Conservation (phyloP, 345 rosid species). For the Nasturtium officinale region DNA sequence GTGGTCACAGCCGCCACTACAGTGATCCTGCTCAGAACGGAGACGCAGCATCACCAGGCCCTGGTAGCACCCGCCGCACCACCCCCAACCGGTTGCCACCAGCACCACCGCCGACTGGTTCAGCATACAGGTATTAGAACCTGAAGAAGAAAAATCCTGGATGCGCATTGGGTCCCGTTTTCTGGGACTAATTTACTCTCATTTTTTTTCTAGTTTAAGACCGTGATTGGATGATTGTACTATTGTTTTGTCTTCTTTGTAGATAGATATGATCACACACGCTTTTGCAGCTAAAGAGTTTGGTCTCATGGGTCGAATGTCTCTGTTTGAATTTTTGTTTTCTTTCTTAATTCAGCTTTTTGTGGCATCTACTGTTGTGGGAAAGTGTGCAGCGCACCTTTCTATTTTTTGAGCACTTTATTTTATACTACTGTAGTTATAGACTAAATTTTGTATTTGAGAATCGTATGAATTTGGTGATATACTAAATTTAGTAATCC, state of each 20-base stretch:
- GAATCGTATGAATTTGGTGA: conserved; percentile 1
- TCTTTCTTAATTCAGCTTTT: conserved; percentile 14
- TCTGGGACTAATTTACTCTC: conserved; percentile 32
- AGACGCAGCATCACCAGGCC: conserved; percentile 57
- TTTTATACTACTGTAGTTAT: background rate
- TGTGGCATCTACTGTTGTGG: background rate
- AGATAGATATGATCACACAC: conserved; percentile 36
- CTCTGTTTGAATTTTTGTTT: conserved; percentile 23
- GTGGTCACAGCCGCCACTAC: conserved; percentile 71
- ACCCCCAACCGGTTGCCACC: conserved; percentile 88
- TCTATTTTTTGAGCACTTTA: conserved; percentile 15
- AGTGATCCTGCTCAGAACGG: conserved; percentile 76
- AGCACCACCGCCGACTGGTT: conserved; percentile 73
- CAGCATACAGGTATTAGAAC: conserved; percentile 57
- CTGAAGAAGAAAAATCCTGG: conserved; percentile 3
- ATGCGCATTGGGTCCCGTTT: conserved; percentile 23
- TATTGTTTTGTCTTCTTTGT: conserved; percentile 35
- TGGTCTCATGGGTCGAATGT: conserved; percentile 29
- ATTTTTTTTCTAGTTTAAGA: conserved; percentile 31
- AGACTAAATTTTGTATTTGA: conserved; percentile 5
- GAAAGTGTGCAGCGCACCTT: conserved; percentile 10
- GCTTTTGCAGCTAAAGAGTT: conserved; percentile 24
- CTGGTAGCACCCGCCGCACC: conserved; percentile 64
- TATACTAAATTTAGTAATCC: background rate
- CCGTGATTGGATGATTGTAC: conserved; percentile 31